Conservation (phyloP, 2,329 filamentous ascomycete genomes). For the Fusarium drepaniforme region DNA sequence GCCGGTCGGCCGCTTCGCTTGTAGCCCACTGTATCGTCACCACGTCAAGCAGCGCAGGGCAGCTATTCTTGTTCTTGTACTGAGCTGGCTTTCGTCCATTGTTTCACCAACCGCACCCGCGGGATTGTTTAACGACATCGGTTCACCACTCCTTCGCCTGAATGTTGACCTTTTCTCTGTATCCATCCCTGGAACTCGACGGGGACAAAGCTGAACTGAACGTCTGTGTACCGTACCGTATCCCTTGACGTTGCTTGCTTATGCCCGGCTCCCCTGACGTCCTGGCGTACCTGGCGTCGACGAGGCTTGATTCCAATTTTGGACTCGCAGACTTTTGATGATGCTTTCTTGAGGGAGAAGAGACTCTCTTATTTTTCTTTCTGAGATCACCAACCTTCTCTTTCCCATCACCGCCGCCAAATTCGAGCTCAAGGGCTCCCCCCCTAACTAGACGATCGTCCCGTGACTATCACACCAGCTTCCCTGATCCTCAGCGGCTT, state of each 20-base stretch:
- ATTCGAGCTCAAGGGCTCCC: background rate
- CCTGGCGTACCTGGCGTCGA: constrained; percentile 5
- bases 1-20: constrained; percentile 24
- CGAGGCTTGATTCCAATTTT: constrained; percentile 16
- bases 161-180: constrained; percentile 1
- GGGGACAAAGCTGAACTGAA: constrained; percentile 8
- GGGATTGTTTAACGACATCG: constrained; percentile 18
- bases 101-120: constrained; percentile 35
- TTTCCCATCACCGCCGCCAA: background rate
- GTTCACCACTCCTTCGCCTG: background rate
- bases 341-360: constrained; percentile 27
- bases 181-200: background rate
- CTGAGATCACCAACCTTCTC: constrained; percentile 5
- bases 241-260: constrained; percentile 1
- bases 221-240: constrained; percentile 1
- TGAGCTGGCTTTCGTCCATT: constrained; percentile 27
- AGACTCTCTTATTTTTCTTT: background rate
- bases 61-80: constrained; percentile 6
- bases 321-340: constrained; percentile 25
- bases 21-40: background rate
- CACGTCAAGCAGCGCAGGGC: background rate
- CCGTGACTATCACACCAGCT: constrained; percentile 21
- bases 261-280: background rate
- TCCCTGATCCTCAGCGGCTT: constrained; percentile 31
- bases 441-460: constrained; percentile 6